These are phyloP conservation scores for Raphanus raphanistrum DNA, from an alignment of 345 rosid species.

Conservation along the genomic window DNA sequence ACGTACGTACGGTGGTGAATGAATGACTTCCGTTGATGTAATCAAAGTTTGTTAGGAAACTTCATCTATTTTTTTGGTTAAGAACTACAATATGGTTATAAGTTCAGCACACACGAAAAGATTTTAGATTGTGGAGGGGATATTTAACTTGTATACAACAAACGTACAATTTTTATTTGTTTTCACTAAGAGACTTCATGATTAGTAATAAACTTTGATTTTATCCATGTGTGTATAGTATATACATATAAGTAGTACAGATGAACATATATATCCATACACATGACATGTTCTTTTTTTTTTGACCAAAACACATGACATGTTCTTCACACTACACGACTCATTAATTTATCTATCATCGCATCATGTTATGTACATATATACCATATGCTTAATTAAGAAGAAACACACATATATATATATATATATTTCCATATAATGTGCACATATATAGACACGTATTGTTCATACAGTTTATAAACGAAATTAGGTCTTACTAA, in stretches of 20 bases:
- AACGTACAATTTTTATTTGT: neutral
- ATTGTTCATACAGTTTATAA: neutral
- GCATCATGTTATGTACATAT: neutral
- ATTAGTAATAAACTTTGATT: too few species aligned
- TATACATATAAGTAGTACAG: neutral
- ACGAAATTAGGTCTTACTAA: slow-evolving; percentile 13
- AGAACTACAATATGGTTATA: neutral
- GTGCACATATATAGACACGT: neutral
- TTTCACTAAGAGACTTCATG: neutral
- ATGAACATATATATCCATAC: neutral
- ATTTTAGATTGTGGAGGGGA: neutral
- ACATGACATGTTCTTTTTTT: neutral
- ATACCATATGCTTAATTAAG: neutral
- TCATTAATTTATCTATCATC: neutral
- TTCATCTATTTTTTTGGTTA: neutral
- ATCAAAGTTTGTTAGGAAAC: slow-evolving; percentile 30
- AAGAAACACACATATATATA: neutral
- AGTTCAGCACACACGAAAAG: neutral
- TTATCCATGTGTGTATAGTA: neutral
- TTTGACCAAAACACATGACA: neutral
- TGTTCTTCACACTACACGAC: slow-evolving; percentile 1
- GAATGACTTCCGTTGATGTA: slow-evolving; percentile 31
- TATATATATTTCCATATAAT: neutral
- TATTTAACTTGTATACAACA: neutral
- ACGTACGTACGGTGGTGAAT: slow-evolving; percentile 31